Conservation (phyloP, 164 flowering plant species). For the Warburgia ugandensis region DNA sequence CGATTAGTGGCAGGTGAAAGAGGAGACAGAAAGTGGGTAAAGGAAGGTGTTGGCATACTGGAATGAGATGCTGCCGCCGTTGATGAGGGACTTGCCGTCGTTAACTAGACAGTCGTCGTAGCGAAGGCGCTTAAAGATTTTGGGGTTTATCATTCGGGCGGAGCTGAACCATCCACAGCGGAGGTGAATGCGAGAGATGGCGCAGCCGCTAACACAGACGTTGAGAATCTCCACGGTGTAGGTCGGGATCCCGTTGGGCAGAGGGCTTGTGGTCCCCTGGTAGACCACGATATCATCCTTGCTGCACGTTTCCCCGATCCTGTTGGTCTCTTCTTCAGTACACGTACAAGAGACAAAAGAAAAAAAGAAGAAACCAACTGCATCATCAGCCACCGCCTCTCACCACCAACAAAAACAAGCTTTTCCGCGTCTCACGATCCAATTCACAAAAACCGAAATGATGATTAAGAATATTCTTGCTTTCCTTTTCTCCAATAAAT, state of each 20-base stretch:
- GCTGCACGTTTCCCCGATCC: conserved; percentile 47
- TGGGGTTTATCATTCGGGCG: conserved; percentile 56
- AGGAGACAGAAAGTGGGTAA: conserved; percentile 57
- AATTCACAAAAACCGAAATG: not conserved
- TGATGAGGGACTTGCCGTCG: conserved; percentile 36
- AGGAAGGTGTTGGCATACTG: conserved; percentile 62
- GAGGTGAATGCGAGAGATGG: conserved; percentile 56
- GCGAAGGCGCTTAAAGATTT: conserved; percentile 51
- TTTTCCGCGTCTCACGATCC: no score
- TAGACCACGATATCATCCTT: conserved; percentile 41
- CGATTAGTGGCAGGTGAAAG: conserved; percentile 29
- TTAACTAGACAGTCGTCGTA: conserved; percentile 78
- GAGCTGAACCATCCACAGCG: conserved; percentile 89
- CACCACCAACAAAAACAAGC: no score
- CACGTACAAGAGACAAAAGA: not conserved
- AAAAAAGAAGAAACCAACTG: not conserved
- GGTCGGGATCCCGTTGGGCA: conserved; percentile 72
- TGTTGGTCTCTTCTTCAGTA: conserved; percentile 14
- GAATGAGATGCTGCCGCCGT: conserved; percentile 48
- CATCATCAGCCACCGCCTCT: no score
- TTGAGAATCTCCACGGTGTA: conserved; percentile 72
- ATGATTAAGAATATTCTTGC: no score
- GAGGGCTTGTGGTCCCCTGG: conserved; percentile 48
- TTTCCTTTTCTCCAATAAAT: no score
- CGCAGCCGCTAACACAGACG: conserved; percentile 50